Evolutionary conservation across 768 basidiomycete genomes (phyloP).

Genomic region (Dioszegia aurantiaca): DNA sequence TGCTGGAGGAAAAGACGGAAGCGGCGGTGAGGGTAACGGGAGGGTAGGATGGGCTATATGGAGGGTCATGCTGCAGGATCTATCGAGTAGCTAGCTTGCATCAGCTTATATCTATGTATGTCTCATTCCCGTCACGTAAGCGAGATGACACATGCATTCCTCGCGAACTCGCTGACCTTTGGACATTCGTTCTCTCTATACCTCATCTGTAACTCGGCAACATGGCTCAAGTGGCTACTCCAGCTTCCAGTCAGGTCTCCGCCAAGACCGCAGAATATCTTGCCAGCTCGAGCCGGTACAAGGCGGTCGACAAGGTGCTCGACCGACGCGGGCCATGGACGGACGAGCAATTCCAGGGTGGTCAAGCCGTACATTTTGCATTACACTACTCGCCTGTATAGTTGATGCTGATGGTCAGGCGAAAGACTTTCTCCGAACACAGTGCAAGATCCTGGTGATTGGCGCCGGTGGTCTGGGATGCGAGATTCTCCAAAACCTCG

Average conservation of each 20-base stretch:
- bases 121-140: too few relatives aligned
- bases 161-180: too few relatives aligned
- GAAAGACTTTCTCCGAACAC: constrained; percentile 75
- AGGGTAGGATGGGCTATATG: constrained; percentile 48
- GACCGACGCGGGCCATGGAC: constrained; percentile 86
- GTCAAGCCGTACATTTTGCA: constrained; percentile 64
- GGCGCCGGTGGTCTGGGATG: constrained; percentile 95
- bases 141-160: too few relatives aligned
- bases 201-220: background rate
- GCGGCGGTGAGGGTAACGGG: constrained; percentile 43
- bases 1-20: constrained; percentile 36
- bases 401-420: constrained; percentile 58
- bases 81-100: constrained; percentile 6
- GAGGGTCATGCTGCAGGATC: constrained; percentile 42
- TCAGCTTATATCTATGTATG: too few relatives aligned
- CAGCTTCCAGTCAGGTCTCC: background rate
- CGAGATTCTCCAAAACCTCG: constrained; percentile 95
- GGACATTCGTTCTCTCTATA: background rate
- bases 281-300: constrained; percentile 59
- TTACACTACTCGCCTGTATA: background rate
- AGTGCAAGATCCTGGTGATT: constrained; percentile 92
- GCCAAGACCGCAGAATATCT: constrained; percentile 8
- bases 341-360: constrained; percentile 72
- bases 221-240: background rate
- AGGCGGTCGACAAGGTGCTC: constrained; percentile 80